Evolutionary conservation across 192 early-diverging fungal species (phyloP), one percentile per base, ranked within the genome.

Genomic region (Dissophora globulifera): DNA sequence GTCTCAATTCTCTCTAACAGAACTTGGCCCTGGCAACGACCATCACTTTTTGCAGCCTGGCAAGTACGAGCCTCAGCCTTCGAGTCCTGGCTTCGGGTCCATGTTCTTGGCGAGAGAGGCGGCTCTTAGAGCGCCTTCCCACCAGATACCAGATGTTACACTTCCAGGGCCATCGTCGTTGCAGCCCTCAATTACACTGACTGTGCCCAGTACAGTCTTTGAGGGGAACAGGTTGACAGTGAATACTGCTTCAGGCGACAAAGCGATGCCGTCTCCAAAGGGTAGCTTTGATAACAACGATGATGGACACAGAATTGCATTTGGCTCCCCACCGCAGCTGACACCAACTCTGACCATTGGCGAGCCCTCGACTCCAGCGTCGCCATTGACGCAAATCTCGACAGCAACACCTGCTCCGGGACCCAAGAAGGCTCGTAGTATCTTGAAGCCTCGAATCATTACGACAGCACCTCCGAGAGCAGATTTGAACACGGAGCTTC

Each of bases 31-130:
- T 4, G 47, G 33, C n/a, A 17, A 33, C 38, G 46, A 58, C 12
- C 32, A 72, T 27, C 72, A 76, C 31, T 67, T 67, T 19, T 32
- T 76, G 35, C 38, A 50, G 0, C 72, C 72, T 48, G 64, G 57
- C 0, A 76, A 51, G 26, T 76, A 76, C 22, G 72, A 76, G 27
- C 40, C 58, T 1, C 72, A 54, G n/a, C 72, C 72, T 0, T 3
- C n/a, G 9, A 76, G 72, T 38, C 72, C 72, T 17, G 72, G 72
- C n/a, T 76, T 76, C 40, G 72, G 72, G 0, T 67, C 72, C 3
- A 76, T 76, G 72, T 76, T 67, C 26, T 41, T 76, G 35, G 72
- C 57, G 1, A 46, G 64, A 50, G 63, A 76, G 26, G 72, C 72
- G 7, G 72, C 72, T 5, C 11, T 76, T 9, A 27, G 45, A 52